Conservation (phyloP, 495 filamentous ascomycete species). For the Chaetomium cochliodes region DNA sequence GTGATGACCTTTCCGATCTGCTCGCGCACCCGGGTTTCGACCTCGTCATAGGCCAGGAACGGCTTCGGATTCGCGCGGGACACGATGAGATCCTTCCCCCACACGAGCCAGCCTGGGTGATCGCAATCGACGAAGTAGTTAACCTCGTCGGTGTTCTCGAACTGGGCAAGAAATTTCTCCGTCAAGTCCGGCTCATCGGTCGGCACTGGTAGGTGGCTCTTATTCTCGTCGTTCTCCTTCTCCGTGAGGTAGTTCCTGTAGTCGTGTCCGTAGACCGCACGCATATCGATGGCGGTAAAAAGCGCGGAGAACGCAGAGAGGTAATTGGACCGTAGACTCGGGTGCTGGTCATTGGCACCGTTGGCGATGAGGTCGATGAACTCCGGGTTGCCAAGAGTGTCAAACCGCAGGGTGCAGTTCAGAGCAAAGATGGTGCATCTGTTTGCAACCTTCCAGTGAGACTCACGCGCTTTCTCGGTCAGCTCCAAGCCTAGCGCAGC, state of each 20-base stretch:
- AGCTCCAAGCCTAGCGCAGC: conserved; percentile 75
- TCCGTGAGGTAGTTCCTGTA: conserved; percentile 82
- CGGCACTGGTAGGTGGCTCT: conserved; percentile 67
- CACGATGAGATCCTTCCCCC: conserved; percentile 79
- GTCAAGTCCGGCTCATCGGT: conserved; percentile 76
- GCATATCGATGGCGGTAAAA: conserved; percentile 79
- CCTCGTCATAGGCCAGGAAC: conserved; percentile 77
- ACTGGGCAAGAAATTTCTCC: conserved; percentile 68
- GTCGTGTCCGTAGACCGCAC: conserved; percentile 79
- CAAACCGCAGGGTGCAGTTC: conserved; percentile 84
- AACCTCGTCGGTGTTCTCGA: conserved; percentile 69
- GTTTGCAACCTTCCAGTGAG: conserved; percentile 95
- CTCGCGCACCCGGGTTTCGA: conserved; percentile 70
- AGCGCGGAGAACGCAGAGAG: conserved; percentile 73
- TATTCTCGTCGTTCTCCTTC: conserved; percentile 70
- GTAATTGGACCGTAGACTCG: conserved; percentile 78
- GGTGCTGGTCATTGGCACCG: conserved; percentile 88
- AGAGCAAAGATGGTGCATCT: conserved; percentile 84
- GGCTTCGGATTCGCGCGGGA: conserved; percentile 65
- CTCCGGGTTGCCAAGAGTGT: conserved; percentile 74
- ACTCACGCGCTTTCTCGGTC: conserved; percentile 68
- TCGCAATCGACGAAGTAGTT: conserved; percentile 90
- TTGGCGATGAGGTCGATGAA: conserved; percentile 80
- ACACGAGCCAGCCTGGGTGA: conserved; percentile 96
- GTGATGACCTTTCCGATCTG: conserved; percentile 80